These are phyloP conservation scores for Dinochytrium kinnereticum DNA, from an alignment of 371 early-diverging fungal species.

Conservation along the genomic window DNA sequence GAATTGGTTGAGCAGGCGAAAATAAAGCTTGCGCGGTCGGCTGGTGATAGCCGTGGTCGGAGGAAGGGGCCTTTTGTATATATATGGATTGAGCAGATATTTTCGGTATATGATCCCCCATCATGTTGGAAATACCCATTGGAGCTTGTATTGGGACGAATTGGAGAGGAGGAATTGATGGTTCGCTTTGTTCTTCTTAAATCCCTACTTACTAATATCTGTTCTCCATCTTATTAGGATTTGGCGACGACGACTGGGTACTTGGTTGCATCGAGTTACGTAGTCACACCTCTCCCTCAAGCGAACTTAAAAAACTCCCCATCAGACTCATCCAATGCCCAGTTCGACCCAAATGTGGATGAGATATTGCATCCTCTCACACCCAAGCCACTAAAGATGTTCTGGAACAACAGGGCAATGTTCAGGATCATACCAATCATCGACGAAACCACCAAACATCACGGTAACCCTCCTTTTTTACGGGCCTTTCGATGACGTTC, in stretches of 20 bases:
- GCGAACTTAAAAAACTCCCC: conserved; percentile 7
- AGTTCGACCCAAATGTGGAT: background rate
- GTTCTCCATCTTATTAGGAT: background rate
- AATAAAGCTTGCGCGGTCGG: too few species aligned
- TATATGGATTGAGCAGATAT: conserved; percentile 16
- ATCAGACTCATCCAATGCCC: background rate
- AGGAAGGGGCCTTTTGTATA: background rate
- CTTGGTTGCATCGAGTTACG: conserved; percentile 16
- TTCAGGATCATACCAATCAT: background rate
- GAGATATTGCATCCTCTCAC: background rate
- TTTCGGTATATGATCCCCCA: conserved; percentile 25
- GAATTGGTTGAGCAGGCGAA: background rate
- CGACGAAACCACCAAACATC: background rate
- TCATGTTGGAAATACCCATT: conserved; percentile 24
- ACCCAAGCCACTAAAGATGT: conserved; percentile 12
- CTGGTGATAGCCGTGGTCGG: background rate
- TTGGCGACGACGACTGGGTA: background rate
- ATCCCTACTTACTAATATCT: background rate
- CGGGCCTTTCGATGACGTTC: too few species aligned
- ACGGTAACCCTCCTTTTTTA: too few species aligned
- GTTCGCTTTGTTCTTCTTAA: too few species aligned
- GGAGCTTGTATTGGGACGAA: conserved; percentile 4
- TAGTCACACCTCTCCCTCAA: background rate
- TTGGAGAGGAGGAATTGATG: background rate
- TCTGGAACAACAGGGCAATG: conserved; percentile 10